Percentiles rank a stretch among this genome's conserved stretches.
These are phyloP conservation scores for Chaetomidium leptoderma DNA, from an alignment of 495 filamentous ascomycete species.

Conservation along the genomic window DNA sequence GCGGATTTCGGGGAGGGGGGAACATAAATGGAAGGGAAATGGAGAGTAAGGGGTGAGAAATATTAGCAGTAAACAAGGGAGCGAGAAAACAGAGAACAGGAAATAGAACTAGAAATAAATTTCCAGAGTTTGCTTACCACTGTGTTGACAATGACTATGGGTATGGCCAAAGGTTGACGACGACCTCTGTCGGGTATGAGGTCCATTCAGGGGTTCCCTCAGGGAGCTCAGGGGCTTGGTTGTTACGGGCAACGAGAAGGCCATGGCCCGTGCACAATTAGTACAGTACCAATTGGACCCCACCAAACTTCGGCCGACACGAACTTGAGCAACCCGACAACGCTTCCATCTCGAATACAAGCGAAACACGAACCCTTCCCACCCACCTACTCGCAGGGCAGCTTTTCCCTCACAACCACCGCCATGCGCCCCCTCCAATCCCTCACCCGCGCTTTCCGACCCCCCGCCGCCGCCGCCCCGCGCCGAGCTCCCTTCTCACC, in stretches of 20 bases:
- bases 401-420: neutral
- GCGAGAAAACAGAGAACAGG: no score
- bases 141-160: no score
- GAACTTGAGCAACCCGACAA: no score
- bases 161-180: no score
- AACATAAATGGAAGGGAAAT: no score
- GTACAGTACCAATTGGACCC: neutral
- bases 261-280: neutral
- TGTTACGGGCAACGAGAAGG: constrained; percentile 4
- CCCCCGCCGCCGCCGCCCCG: neutral
- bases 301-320: neutral
- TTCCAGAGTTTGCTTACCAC: no score
- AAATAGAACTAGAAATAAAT: no score
- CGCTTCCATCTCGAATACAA: neutral
- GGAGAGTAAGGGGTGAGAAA: no score
- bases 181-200: no score
- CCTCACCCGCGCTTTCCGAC: constrained; percentile 1
- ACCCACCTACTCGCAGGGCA: no score
- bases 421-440: neutral
- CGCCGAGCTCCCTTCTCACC: neutral
- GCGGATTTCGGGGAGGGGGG: no score
- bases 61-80: no score
- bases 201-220: neutral
- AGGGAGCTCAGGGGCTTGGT: neutral
- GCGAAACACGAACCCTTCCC: neutral